Percentiles rank a stretch among this genome's conserved stretches.
Evolutionary conservation across 2,329 filamentous ascomycete genomes (phyloP).

Genomic region (Venturia carpophila): DNA sequence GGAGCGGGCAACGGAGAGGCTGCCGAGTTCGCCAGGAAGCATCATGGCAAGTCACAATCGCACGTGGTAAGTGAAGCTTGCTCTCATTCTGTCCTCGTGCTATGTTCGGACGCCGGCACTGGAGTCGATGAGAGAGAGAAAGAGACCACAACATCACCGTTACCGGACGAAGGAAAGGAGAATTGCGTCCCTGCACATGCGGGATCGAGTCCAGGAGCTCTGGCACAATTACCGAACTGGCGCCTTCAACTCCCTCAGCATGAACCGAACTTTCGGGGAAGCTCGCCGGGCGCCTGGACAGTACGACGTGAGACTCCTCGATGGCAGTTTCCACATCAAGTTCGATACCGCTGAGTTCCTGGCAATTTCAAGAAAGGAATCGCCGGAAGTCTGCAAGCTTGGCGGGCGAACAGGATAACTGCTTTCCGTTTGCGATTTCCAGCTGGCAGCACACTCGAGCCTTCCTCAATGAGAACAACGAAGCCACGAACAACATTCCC

Average conservation of each 20-base stretch:
- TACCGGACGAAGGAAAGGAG: not conserved
- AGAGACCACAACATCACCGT: not conserved
- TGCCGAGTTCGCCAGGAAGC: conserved; percentile 51
- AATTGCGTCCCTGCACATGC: not conserved
- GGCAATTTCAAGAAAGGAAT: no score
- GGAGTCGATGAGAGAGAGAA: not conserved
- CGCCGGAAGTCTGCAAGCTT: not conserved
- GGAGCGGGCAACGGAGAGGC: conserved; percentile 30
- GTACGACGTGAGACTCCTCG: not conserved
- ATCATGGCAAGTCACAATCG: conserved; percentile 78
- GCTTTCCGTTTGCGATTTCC: not conserved
- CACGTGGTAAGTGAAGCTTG: conserved; percentile 61
- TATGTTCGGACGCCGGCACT: not conserved
- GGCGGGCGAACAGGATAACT: not conserved
- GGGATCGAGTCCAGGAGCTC: not conserved
- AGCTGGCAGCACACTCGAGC: not conserved
- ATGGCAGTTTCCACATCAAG: not conserved
- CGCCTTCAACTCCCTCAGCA: not conserved
- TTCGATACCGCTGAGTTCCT: not conserved
- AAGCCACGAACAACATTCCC: not conserved
- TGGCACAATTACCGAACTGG: not conserved
- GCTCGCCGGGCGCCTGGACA: not conserved
- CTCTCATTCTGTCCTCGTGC: not conserved
- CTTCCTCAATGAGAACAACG: not conserved
- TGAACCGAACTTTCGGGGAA: not conserved